Base-by-base conservation (phyloP, 345 rosid species). In the Luvunga scandens region DNA sequence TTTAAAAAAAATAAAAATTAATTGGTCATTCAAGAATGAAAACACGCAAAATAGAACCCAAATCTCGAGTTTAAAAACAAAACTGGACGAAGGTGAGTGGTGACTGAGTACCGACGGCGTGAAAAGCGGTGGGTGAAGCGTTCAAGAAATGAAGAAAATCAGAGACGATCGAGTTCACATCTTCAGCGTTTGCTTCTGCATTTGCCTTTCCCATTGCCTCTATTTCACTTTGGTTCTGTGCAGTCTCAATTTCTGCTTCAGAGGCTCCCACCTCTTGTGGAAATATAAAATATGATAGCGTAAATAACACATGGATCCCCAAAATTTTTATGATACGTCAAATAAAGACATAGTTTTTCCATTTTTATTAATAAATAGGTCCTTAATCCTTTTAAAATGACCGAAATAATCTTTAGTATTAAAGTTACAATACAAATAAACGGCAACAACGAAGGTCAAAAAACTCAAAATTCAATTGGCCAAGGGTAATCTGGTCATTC, bases 61-160 rank as follows among this genome's bases (percentile, higher is more conserved):
- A 83, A 34, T 25, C 28, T 55, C 48, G 22, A 21, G 22, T 60
- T 30, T 63, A 14, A 66, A 63, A 79, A 74, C 48, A 62, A 53
- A 78, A 83, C 59, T 2, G 75, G 72, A 66, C 21, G 12, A 62
- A 6, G 53, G 42, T 74, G 81, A 63, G 60, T 24, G 38, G 50
- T 38, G 2, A 9, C 73, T 50, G 50, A 34, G 78, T 91, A 96
- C 99, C 98, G 33, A 94, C 98, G 83, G 99, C 99, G 66, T 96
- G 99, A 78, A 96, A 96, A 48, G 99, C 97, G n/a, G 99, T 96
- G 33, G 99, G 98, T 57, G 98, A 94, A 71, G 90, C 93, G 84
- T 96, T 94, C 81, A 94, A 87, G 90, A 91, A 96, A 81, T 86
- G 61, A 81, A 96, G 82, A 75, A 96, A 82, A 78, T 91, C 99